These are phyloP conservation scores for Antarctomyces pellizariae DNA, from an alignment of 495 filamentous ascomycete species.

Conservation along the genomic window DNA sequence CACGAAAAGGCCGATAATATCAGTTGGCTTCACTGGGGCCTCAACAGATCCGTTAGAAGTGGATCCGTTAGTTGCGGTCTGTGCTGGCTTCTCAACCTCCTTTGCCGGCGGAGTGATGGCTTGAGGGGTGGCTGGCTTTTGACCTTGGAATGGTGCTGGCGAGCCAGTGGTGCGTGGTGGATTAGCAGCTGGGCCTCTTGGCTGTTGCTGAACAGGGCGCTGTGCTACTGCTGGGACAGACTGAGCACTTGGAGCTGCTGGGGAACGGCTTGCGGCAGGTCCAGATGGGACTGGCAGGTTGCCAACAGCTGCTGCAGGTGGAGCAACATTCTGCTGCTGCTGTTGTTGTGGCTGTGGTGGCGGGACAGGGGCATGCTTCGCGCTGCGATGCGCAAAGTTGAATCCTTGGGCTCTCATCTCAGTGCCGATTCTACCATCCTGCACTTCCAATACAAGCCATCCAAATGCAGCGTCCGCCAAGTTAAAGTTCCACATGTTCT, in stretches of 20 bases:
- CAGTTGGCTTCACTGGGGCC: constrained; percentile 21
- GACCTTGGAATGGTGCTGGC: constrained; percentile 13
- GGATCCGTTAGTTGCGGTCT: constrained; percentile 22
- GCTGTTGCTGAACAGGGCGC: constrained; percentile 6
- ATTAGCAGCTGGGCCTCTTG: constrained; percentile 10
- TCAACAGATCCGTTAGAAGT: constrained; percentile 21
- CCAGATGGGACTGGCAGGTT: constrained; percentile 18
- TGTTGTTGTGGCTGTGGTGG: constrained; percentile 6
- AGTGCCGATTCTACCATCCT: constrained; percentile 82
- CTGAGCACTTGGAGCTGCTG: constrained; percentile 6
- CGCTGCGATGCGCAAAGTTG: constrained; percentile 86
- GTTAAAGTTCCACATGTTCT: constrained; percentile 99
- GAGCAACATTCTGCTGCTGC: no score
- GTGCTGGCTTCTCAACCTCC: constrained; percentile 22
- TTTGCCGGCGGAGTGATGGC: constrained; percentile 16
- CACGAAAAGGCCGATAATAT: constrained; percentile 60
- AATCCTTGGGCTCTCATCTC: constrained; percentile 98
- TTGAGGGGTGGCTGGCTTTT: constrained; percentile 29
- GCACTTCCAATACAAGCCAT: constrained; percentile 82
- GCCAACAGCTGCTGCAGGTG: constrained; percentile 17
- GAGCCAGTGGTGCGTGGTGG: constrained; percentile 9
- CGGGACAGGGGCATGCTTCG: constrained; percentile 11
- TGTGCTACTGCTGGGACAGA: constrained; percentile 9
- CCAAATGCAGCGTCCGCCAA: constrained; percentile 93
- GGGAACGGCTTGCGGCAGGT: constrained; percentile 14